Conservation (phyloP, 139 green algal genomes). For the Micromonas commoda region DNA sequence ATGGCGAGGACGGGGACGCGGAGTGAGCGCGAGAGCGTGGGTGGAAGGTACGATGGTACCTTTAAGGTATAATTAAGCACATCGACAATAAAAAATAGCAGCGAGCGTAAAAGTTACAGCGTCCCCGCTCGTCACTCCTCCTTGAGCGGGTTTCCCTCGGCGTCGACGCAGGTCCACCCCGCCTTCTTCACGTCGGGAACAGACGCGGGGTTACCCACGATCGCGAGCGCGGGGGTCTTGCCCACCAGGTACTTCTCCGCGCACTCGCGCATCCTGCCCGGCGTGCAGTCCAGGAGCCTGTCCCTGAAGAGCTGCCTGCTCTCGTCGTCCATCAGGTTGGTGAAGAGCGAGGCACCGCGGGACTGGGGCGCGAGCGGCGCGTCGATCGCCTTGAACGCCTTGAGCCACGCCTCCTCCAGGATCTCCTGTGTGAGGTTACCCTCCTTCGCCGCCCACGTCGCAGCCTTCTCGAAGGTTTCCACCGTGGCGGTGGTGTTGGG, state of each 20-base stretch:
- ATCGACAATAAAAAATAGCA: too few relatives aligned
- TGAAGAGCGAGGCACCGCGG: slow-evolving; percentile 22
- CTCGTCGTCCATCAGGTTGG: slow-evolving; percentile 7
- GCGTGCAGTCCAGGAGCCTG: slow-evolving; percentile 13
- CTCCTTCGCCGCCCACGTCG: slow-evolving; percentile 19
- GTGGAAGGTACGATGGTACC: too few relatives aligned
- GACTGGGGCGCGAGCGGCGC: slow-evolving; percentile 23
- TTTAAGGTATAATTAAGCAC: too few relatives aligned
- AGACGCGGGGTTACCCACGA: slow-evolving; percentile 10
- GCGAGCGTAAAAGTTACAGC: too few relatives aligned
- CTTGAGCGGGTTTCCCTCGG: slow-evolving; percentile 16
- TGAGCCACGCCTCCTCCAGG: slow-evolving; percentile 28
- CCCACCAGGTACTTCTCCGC: slow-evolving; percentile 19
- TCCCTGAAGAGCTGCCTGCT: slow-evolving; percentile 24
- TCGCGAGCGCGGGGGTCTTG: slow-evolving; percentile 6
- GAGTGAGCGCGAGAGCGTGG: not conserved
- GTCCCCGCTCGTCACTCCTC: not conserved
- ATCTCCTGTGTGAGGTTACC: slow-evolving; percentile 4
- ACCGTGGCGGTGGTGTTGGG: slow-evolving; percentile 28
- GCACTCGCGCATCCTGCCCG: slow-evolving; percentile 8
- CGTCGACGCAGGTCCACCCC: slow-evolving; percentile 13
- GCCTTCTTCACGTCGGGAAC: not conserved
- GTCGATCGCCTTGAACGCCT: slow-evolving; percentile 34
- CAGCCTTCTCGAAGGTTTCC: slow-evolving; percentile 13
- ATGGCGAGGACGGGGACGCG: not conserved